Base-by-base conservation (phyloP, 495 filamentous ascomycete species). In the Acidiella bohemica region DNA sequence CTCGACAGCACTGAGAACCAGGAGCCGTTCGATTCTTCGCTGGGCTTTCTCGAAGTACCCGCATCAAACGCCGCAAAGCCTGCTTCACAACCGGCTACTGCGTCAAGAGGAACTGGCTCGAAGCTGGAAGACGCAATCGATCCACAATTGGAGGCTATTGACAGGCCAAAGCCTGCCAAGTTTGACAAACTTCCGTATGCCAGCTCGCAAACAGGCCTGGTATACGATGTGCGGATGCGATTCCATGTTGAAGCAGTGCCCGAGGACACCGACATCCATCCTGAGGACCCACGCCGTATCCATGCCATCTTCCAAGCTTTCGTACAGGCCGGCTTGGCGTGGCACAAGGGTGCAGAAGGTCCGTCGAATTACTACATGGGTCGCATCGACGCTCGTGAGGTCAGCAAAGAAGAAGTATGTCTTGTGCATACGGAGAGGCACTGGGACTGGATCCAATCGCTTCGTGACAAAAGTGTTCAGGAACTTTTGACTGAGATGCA, bases 171-270 rank as follows among this genome's bases (percentile, higher is more conserved):
- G 4, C 48, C 42, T n/a, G 18, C 48, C 16, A 55, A 51, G 31
- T 50, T 41, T 23, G 10, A 11, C 2, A 13, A 50, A 3, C 48
- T 64, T 4, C 59, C 57, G 1, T 63, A 61, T 35, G 40, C 58
- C 0, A 58, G 56, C 12, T 35, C 45, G 51, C 65, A 19, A 49
- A 85, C 32, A 61, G 82, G 4, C 80, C 82, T 6, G 77, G 92
- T 25, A 69, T 97, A 95, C 57, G 90, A 97, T 62, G 71, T 75
- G 18, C 75, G 86, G 14, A 97, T 97, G 90, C 81, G 85, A 37
- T 77, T 81, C 45, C 90, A 97, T 53, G 78, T 78, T 25, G 92
- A 93, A 70, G 60, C 70, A 5, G 41, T 43, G 70, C 54, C 51
- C 67, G 57, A 31, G 66, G 46, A 51, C 9, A 41, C 46, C n/a